These are phyloP conservation scores for Diplodia intermedia DNA, from an alignment of 2,329 filamentous ascomycete genomes.

Conservation along the genomic window DNA sequence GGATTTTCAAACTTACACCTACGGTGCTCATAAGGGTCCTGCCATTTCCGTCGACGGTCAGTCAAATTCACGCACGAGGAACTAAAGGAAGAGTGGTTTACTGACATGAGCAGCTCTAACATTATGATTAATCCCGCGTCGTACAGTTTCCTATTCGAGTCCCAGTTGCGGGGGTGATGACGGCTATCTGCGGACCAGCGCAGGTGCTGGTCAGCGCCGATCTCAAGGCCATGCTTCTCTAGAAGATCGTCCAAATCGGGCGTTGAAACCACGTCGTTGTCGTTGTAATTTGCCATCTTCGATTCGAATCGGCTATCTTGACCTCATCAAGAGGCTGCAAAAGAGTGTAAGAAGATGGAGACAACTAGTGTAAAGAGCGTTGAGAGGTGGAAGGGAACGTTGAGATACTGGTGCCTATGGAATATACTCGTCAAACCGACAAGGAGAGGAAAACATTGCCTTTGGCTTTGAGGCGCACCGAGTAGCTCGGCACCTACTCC, in stretches of 20 bases:
- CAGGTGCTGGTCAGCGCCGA: slow-evolving; percentile 12
- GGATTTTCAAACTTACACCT: slow-evolving; percentile 13
- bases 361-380: not conserved
- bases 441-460: not conserved
- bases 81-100: not conserved
- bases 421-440: not conserved
- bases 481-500: not conserved
- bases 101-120: slow-evolving; percentile 19
- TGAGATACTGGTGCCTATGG: not conserved
- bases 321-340: not conserved
- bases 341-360: not conserved
- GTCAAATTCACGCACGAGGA: not conserved
- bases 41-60: not conserved
- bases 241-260: not conserved
- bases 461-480: not conserved
- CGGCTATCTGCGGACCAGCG: slow-evolving; percentile 16
- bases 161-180: slow-evolving; percentile 25
- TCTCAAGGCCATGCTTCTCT: slow-evolving; percentile 15
- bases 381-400: not conserved
- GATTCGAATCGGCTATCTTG: not conserved
- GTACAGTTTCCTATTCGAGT: slow-evolving; percentile 19
- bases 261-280: not conserved
- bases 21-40: slow-evolving; percentile 22
- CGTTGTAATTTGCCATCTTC: not conserved
- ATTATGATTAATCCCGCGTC: slow-evolving; percentile 22